A percentile compares a stretch with the other conserved stretches of the same genome.
Evolutionary conservation across 2,329 filamentous ascomycete species (phyloP).

Genomic region (Fusarium avenaceum): DNA sequence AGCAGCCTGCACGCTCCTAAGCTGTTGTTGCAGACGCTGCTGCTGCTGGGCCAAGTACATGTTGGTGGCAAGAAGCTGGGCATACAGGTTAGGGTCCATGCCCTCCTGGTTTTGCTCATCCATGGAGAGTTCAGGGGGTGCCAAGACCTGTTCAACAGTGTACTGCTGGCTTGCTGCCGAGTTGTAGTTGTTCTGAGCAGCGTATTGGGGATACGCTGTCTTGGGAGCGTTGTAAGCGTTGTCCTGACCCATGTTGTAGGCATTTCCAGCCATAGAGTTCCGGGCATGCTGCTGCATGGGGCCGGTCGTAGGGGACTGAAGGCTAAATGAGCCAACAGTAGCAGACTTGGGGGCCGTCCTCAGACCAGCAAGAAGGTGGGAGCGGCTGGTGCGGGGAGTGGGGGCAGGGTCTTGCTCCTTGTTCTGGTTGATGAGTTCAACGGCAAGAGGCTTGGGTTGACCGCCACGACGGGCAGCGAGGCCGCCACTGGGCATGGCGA

Average conservation of each 20-base stretch:
- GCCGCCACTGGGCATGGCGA: slow-evolving; percentile 82
- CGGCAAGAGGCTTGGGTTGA: slow-evolving; percentile 90
- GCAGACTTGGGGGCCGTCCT: slow-evolving; percentile 93
- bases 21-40: slow-evolving; percentile 93
- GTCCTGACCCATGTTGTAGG: slow-evolving; percentile 61
- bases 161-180: slow-evolving; percentile 62
- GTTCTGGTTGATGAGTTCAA: slow-evolving; percentile 77
- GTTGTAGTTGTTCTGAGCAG: slow-evolving; percentile 52
- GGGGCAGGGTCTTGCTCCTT: slow-evolving; percentile 75
- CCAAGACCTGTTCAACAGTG: slow-evolving; percentile 90
- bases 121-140: slow-evolving; percentile 84
- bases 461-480: slow-evolving; percentile 88
- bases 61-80: slow-evolving; percentile 91
- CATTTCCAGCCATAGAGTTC: slow-evolving; percentile 60
- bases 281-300: slow-evolving; percentile 60
- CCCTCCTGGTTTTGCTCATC: slow-evolving; percentile 74
- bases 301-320: slow-evolving; percentile 68
- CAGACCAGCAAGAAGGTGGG: slow-evolving; percentile 91
- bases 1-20: slow-evolving; percentile 84
- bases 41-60: slow-evolving; percentile 94
- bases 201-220: slow-evolving; percentile 68
- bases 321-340: slow-evolving; percentile 78
- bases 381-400: slow-evolving; percentile 93
- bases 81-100: slow-evolving; percentile 82
- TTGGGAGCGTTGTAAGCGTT: slow-evolving; percentile 65